Percentiles rank a stretch among this genome's conserved stretches.
These are phyloP conservation scores for Spongispora temasekensis DNA, from an alignment of 1,284 basidiomycete genomes.

Conservation along the genomic window DNA sequence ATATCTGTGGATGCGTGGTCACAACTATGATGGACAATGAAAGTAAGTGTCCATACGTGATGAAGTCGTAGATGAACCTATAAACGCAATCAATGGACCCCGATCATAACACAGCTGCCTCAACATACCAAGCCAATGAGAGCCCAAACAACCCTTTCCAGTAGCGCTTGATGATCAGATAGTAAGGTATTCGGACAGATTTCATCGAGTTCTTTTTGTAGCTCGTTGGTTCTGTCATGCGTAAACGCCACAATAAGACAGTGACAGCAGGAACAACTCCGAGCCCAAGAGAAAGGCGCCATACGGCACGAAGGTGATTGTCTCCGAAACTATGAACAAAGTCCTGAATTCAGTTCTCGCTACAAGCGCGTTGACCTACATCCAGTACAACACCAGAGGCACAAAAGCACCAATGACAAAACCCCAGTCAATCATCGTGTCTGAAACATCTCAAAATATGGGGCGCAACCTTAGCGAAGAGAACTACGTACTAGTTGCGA, in stretches of 20 bases:
- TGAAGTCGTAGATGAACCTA: slow-evolving; percentile 86
- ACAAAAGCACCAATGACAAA: slow-evolving; percentile 86
- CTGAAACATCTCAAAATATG: slow-evolving; percentile 35
- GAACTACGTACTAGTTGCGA: slow-evolving; percentile 71
- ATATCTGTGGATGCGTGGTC: slow-evolving; percentile 42
- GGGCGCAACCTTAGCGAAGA: slow-evolving; percentile 1
- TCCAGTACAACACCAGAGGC: slow-evolving; percentile 84
- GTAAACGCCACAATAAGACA: slow-evolving; percentile 85
- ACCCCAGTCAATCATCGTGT: slow-evolving; percentile 87
- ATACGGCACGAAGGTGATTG: slow-evolving; percentile 80
- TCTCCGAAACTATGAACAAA: slow-evolving; percentile 60
- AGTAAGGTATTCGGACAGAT: slow-evolving; percentile 71
- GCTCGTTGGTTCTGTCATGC: slow-evolving; percentile 78
- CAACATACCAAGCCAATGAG: slow-evolving; percentile 65
- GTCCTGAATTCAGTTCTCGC: neutral
- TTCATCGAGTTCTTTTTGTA: slow-evolving; percentile 80
- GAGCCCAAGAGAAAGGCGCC: slow-evolving; percentile 89
- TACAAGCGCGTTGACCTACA: slow-evolving; percentile 47
- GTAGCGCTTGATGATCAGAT: slow-evolving; percentile 80
- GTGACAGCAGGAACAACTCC: slow-evolving; percentile 80
- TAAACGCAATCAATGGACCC: slow-evolving; percentile 1
- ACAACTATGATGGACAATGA: neutral
- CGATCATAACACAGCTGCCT: neutral
- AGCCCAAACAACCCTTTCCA: slow-evolving; percentile 71
- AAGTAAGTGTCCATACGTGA: slow-evolving; percentile 49